phyloP scores from a whole-genome alignment of 2,329 filamentous ascomycete genomes.

The Dendrostoma leiphaemia region DNA sequence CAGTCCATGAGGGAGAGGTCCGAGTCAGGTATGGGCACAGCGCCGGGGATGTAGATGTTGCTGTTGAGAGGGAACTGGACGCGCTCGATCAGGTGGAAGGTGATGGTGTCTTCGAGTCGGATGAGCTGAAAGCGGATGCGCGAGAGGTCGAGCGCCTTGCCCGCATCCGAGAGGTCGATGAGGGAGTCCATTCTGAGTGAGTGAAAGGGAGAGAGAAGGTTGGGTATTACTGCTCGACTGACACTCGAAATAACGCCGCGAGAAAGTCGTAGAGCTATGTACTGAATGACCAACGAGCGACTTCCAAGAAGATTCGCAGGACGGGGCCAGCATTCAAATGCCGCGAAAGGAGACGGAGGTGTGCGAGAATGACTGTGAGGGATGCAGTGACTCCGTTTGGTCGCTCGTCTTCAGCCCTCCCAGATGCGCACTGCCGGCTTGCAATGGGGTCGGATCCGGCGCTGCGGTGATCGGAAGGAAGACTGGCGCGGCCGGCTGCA shows the following conservation, averaged over 20 bases:
- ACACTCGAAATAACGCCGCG: neutral
- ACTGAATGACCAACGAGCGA: neutral
- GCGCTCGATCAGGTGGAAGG: conserved; percentile 93
- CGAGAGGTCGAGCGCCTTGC: conserved; percentile 81
- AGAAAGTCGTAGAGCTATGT: neutral
- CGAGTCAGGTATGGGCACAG: conserved; percentile 73
- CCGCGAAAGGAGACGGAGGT: neutral
- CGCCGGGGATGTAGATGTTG: conserved; percentile 80
- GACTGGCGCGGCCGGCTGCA: neutral
- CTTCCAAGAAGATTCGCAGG: too few relatives aligned
- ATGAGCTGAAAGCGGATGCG: conserved; percentile 94
- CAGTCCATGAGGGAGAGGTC: conserved; percentile 87
- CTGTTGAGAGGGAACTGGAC: conserved; percentile 95
- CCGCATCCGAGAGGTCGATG: conserved; percentile 82
- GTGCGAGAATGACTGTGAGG: neutral
- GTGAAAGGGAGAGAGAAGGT: too few relatives aligned
- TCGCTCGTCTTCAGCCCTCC: neutral
- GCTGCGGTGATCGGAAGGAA: neutral
- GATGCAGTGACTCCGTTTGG: neutral
- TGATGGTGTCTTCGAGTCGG: conserved; percentile 95
- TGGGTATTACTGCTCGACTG: neutral
- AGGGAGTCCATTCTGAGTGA: conserved; percentile 84
- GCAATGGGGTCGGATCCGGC: neutral
- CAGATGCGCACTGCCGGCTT: neutral
- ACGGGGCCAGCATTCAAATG: neutral